These are phyloP conservation scores for Penicillium sp. DNA, from an alignment of 2,329 filamentous ascomycete genomes.

Conservation along the genomic window DNA sequence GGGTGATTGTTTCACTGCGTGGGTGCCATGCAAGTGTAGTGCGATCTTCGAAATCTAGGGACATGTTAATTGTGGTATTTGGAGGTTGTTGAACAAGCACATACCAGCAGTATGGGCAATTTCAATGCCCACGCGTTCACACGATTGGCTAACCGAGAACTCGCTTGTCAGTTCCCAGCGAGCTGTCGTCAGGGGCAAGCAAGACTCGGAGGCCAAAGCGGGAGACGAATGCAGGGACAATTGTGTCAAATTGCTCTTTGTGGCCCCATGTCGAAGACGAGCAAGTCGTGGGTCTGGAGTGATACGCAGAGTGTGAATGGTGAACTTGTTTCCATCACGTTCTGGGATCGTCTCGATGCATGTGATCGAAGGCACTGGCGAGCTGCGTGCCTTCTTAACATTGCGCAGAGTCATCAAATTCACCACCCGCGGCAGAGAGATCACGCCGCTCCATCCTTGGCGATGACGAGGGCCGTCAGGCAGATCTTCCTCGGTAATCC, in stretches of 20 bases:
- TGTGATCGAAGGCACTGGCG: constrained; percentile 41
- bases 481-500: constrained; percentile 54
- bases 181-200: constrained; percentile 12
- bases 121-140: constrained; percentile 28
- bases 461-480: constrained; percentile 42
- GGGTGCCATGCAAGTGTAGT: constrained; percentile 44
- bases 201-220: background rate
- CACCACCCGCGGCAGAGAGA: constrained; percentile 49
- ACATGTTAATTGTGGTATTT: background rate
- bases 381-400: constrained; percentile 39
- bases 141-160: constrained; percentile 26
- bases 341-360: constrained; percentile 37
- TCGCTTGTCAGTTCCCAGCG: constrained; percentile 29
- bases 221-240: constrained; percentile 3
- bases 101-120: constrained; percentile 28
- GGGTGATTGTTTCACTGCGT: constrained; percentile 39
- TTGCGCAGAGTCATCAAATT: constrained; percentile 39
- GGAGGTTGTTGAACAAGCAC: background rate
- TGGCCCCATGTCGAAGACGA: constrained; percentile 28
- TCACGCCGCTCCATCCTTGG: constrained; percentile 52
- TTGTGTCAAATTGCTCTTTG: constrained; percentile 1
- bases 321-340: constrained; percentile 28
- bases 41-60: constrained; percentile 24
- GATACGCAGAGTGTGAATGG: constrained; percentile 46
- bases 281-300: constrained; percentile 27